phyloP scores from a whole-genome alignment of 768 basidiomycete species.

The Boletus tylopilopsis region DNA sequence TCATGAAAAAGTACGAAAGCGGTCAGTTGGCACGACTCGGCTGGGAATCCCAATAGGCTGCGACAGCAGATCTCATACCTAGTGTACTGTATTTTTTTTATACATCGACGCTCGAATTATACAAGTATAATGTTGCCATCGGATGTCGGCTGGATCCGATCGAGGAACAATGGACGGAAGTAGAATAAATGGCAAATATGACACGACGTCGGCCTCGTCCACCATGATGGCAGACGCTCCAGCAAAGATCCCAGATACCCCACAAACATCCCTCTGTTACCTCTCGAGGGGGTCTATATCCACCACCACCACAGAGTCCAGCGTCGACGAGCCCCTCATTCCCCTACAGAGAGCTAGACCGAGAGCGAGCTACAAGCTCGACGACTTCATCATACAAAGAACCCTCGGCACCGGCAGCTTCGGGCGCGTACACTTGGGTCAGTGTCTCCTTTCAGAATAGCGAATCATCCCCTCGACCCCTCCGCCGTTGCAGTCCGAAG shows the following conservation, averaged over 20 bases:
- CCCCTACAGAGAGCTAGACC: conserved; percentile 40
- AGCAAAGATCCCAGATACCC: conserved; percentile 9
- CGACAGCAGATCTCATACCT: no score
- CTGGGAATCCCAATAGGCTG: no score
- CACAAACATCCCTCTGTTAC: background rate
- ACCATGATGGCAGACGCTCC: conserved; percentile 21
- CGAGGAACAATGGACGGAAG: conserved; percentile 18
- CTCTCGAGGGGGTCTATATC: conserved; percentile 70
- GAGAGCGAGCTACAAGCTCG: conserved; percentile 65
- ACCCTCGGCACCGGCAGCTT: conserved; percentile 95
- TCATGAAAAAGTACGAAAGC: conserved; percentile 17
- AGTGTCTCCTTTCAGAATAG: conserved; percentile 1
- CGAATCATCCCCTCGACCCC: background rate
- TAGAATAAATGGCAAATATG: conserved; percentile 1
- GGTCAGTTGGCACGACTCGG: conserved; percentile 23
- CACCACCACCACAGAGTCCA: conserved; percentile 49
- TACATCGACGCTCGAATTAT: conserved; percentile 3
- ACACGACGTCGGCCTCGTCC: conserved; percentile 10
- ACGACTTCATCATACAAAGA: conserved; percentile 77
- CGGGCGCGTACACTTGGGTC: conserved; percentile 91
- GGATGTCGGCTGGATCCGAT: conserved; percentile 21
- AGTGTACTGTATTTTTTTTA: conserved; percentile 14
- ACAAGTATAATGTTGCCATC: conserved; percentile 19
- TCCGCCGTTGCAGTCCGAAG: conserved; percentile 61
- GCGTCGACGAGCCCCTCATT: conserved; percentile 35